These are phyloP conservation scores for Trametes cubensis DNA, from an alignment of 768 basidiomycete species.

Conservation along the genomic window DNA sequence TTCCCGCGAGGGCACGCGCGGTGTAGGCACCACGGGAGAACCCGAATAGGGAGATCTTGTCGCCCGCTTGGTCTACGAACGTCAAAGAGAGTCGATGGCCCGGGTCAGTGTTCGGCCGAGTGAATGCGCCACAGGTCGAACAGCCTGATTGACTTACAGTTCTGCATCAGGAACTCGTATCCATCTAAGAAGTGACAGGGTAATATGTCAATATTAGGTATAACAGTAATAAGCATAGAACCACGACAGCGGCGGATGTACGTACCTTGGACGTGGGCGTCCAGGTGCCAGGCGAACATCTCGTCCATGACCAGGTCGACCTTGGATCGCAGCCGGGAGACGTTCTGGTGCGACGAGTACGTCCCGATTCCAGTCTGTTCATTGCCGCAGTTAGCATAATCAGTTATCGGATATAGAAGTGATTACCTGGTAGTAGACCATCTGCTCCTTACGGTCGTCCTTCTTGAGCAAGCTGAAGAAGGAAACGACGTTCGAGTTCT, in stretches of 20 bases:
- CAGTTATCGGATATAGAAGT: too few relatives aligned
- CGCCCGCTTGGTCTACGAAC: constrained; percentile 57
- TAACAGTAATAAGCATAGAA: not conserved
- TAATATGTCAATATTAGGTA: not conserved
- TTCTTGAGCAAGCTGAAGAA: constrained; percentile 73
- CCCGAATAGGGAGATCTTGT: constrained; percentile 80
- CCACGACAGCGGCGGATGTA: constrained; percentile 28
- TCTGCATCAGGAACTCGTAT: constrained; percentile 80
- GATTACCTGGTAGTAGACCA: constrained; percentile 74
- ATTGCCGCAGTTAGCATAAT: not conserved
- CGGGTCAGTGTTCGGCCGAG: not conserved
- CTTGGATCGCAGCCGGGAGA: constrained; percentile 57
- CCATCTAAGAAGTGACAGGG: constrained; percentile 46
- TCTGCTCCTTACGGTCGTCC: constrained; percentile 58
- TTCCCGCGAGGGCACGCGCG: constrained; percentile 70
- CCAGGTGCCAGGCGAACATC: constrained; percentile 62
- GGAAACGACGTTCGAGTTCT: constrained; percentile 77
- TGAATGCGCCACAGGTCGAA: not conserved
- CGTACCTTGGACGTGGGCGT: constrained; percentile 71
- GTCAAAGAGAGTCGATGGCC: too few relatives aligned
- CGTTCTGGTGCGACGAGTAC: constrained; percentile 63
- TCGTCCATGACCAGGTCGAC: constrained; percentile 58
- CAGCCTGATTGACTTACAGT: constrained; percentile 46
- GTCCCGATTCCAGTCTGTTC: constrained; percentile 72
- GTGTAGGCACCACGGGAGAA: constrained; percentile 81